phyloP scores from a whole-genome alignment of 495 filamentous ascomycete species.

The Tetracladium setigerum region DNA sequence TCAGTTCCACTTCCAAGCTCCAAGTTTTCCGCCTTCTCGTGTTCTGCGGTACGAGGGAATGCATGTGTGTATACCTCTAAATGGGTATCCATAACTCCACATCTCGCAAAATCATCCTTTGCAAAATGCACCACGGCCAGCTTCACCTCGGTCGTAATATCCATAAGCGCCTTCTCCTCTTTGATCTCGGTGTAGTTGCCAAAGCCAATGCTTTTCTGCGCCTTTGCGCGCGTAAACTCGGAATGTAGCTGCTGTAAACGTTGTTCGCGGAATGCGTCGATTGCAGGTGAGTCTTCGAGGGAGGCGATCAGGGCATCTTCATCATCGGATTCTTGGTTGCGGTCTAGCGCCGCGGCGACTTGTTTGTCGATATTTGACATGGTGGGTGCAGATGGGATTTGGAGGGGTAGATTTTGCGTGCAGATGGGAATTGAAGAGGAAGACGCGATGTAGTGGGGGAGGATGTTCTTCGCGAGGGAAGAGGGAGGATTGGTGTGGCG shows the following conservation, averaged over 20 bases:
- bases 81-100: slow-evolving; percentile 60
- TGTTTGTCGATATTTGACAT: slow-evolving; percentile 33
- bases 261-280: slow-evolving; percentile 59
- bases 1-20: background rate
- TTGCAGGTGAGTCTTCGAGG: slow-evolving; percentile 54
- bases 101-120: slow-evolving; percentile 67
- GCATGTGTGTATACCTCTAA: slow-evolving; percentile 37
- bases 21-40: background rate
- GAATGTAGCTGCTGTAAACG: slow-evolving; percentile 65
- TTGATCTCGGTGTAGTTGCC: slow-evolving; percentile 50
- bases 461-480: background rate
- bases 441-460: background rate
- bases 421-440: background rate
- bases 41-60: background rate
- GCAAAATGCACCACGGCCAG: slow-evolving; percentile 68
- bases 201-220: slow-evolving; percentile 29
- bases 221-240: slow-evolving; percentile 37
- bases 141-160: slow-evolving; percentile 56
- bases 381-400: background rate
- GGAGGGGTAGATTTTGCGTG: background rate
- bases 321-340: slow-evolving; percentile 36
- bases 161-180: slow-evolving; percentile 59
- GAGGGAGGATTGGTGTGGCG: too few relatives aligned
- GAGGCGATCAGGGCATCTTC: slow-evolving; percentile 66
- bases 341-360: slow-evolving; percentile 41